phyloP scores from a whole-genome alignment of 257 asterid species.

The Rauvolfia tetraphylla region DNA sequence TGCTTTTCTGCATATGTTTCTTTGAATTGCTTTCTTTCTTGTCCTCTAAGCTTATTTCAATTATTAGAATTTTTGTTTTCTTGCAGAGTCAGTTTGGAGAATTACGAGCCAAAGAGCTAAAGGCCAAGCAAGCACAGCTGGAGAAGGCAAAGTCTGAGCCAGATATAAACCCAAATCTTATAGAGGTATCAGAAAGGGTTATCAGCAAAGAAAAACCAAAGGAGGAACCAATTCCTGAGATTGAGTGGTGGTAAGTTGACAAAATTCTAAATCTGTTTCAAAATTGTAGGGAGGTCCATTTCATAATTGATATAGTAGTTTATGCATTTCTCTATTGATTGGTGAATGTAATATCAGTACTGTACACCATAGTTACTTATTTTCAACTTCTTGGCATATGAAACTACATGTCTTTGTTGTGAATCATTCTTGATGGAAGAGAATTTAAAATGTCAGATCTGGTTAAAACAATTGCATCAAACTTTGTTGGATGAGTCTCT shows the following conservation, averaged over 20 bases:
- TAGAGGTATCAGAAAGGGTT: slow-evolving; percentile 88
- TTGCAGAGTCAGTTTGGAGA: slow-evolving; percentile 89
- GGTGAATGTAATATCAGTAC: not conserved
- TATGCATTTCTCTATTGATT: not conserved
- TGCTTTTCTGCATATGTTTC: slow-evolving; percentile 2
- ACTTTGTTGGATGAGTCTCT: not conserved
- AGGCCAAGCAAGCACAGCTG: slow-evolving; percentile 85
- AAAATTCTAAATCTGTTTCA: not conserved
- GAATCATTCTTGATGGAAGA: not conserved
- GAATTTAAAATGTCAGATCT: not conserved
- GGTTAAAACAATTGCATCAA: not conserved
- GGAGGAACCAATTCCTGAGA: slow-evolving; percentile 89
- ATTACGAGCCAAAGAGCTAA: slow-evolving; percentile 88
- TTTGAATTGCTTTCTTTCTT: slow-evolving; percentile 10
- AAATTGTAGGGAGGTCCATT: not conserved
- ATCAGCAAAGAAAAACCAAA: slow-evolving; percentile 66
- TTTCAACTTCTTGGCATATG: not conserved
- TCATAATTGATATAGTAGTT: not conserved
- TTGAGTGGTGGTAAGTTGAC: slow-evolving; percentile 94
- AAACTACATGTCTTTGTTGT: too few relatives aligned
- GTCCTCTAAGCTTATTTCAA: not conserved
- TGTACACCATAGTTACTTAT: not conserved
- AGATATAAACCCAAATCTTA: slow-evolving; percentile 90
- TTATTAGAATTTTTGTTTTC: slow-evolving; percentile 7
- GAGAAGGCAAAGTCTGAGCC: slow-evolving; percentile 91